phyloP scores from a whole-genome alignment of 2,329 filamentous ascomycete genomes.

The Cladorrhinum sp. region DNA sequence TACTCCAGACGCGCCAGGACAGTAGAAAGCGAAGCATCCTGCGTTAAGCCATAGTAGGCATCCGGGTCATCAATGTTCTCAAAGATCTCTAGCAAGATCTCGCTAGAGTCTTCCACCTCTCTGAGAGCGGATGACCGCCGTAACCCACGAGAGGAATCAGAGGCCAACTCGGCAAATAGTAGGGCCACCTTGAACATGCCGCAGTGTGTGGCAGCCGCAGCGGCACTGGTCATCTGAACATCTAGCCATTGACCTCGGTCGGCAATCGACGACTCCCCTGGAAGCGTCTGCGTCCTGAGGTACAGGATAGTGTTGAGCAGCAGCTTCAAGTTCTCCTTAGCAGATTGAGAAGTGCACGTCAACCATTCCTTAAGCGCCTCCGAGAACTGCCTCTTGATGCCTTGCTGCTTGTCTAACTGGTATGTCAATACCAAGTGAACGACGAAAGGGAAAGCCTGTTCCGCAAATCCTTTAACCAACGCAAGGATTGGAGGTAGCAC shows the following conservation, averaged over 20 bases:
- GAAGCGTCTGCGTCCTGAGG: conserved; percentile 74
- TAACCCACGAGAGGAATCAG: conserved; percentile 55
- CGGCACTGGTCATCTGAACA: conserved; percentile 68
- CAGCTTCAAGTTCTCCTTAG: conserved; percentile 64
- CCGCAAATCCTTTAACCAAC: conserved; percentile 66
- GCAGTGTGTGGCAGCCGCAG: conserved; percentile 70
- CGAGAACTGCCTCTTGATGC: conserved; percentile 62
- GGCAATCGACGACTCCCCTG: conserved; percentile 72
- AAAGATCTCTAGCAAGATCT: conserved; percentile 78
- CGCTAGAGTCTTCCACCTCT: conserved; percentile 52
- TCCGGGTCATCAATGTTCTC: conserved; percentile 94
- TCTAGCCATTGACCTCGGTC: conserved; percentile 84
- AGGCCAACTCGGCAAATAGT: conserved; percentile 73
- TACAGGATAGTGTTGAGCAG: conserved; percentile 81
- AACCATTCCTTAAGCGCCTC: conserved; percentile 64
- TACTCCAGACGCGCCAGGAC: conserved; percentile 83
- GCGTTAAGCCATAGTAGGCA: conserved; percentile 86
- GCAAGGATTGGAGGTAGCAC: conserved; percentile 65
- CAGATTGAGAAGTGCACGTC: conserved; percentile 40
- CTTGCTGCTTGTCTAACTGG: conserved; percentile 61
- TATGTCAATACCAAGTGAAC: conserved; percentile 75
- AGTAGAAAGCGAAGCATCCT: conserved; percentile 70
- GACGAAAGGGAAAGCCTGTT: conserved; percentile 75
- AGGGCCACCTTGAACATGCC: conserved; percentile 85
- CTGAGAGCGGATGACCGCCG: conserved; percentile 63